These are phyloP conservation scores for Ophiosphaerella korrae DNA, from an alignment of 2,329 filamentous ascomycete genomes.

Conservation along the genomic window DNA sequence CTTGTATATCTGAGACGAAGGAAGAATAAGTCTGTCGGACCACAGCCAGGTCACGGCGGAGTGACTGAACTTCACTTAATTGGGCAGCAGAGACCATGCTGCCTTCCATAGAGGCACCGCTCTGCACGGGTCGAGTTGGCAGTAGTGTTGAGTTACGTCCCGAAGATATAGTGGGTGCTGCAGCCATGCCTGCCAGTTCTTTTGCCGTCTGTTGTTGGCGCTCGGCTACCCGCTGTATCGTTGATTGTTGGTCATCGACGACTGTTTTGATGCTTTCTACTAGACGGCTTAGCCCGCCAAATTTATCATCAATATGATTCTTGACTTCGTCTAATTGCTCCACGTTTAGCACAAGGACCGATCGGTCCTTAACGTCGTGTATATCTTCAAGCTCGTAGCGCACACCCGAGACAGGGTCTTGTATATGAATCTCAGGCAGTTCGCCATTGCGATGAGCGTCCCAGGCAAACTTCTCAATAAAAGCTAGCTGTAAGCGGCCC, in stretches of 20 bases:
- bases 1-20: slow-evolving; percentile 86
- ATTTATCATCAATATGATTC: slow-evolving; percentile 89
- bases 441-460: slow-evolving; percentile 97
- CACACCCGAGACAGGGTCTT: slow-evolving; percentile 94
- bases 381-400: slow-evolving; percentile 95
- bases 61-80: slow-evolving; percentile 75
- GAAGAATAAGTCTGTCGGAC: slow-evolving; percentile 91
- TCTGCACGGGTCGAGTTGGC: slow-evolving; percentile 33
- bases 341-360: slow-evolving; percentile 92
- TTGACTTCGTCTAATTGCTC: slow-evolving; percentile 96
- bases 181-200: slow-evolving; percentile 74
- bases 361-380: slow-evolving; percentile 89
- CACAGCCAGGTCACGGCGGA: slow-evolving; percentile 87
- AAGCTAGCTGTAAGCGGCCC: slow-evolving; percentile 87
- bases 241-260: slow-evolving; percentile 79
- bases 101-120: slow-evolving; percentile 24
- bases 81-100: slow-evolving; percentile 61
- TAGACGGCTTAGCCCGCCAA: slow-evolving; percentile 77
- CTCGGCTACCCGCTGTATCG: slow-evolving; percentile 86
- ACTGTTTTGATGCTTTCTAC: slow-evolving; percentile 86
- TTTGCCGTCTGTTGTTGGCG: slow-evolving; percentile 87
- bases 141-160: slow-evolving; percentile 43
- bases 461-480: slow-evolving; percentile 99
- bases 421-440: slow-evolving; percentile 95
- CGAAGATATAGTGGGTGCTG: slow-evolving; percentile 47